Conservation (phyloP, 768 basidiomycete species). For the Psilocybe sp. region DNA sequence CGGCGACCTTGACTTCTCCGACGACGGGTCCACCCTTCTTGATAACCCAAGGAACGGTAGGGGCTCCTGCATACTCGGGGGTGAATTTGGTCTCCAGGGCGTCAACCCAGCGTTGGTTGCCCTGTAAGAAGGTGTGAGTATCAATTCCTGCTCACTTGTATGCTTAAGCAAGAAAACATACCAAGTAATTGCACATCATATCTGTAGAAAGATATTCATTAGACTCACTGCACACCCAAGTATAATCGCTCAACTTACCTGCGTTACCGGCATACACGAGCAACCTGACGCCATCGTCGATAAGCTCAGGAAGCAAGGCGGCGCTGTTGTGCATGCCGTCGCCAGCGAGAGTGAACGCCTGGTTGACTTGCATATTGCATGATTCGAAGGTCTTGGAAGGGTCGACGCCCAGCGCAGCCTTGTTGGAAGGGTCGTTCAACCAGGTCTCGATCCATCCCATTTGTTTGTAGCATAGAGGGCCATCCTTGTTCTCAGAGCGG, state of each 20-base stretch:
- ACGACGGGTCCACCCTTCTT: slow-evolving; percentile 48
- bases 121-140: slow-evolving; percentile 32
- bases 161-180: slow-evolving; percentile 22
- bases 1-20: slow-evolving; percentile 72
- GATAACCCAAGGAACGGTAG: slow-evolving; percentile 56
- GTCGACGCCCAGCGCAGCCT: slow-evolving; percentile 76
- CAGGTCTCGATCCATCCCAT: slow-evolving; percentile 87
- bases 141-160: neutral
- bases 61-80: slow-evolving; percentile 51
- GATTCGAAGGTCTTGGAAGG: slow-evolving; percentile 55
- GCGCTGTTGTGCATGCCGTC: slow-evolving; percentile 87
- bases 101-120: slow-evolving; percentile 76
- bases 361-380: slow-evolving; percentile 82
- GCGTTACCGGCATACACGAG: slow-evolving; percentile 90
- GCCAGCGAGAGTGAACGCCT: slow-evolving; percentile 76
- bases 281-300: slow-evolving; percentile 80
- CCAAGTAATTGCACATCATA: slow-evolving; percentile 87
- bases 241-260: slow-evolving; percentile 37
- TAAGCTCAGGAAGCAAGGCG: slow-evolving; percentile 70
- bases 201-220: slow-evolving; percentile 37
- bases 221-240: slow-evolving; percentile 1
- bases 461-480: slow-evolving; percentile 72
- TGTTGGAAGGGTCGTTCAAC: slow-evolving; percentile 77
- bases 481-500: slow-evolving; percentile 50
- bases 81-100: slow-evolving; percentile 60